Evolutionary conservation across 2,329 filamentous ascomycete species (phyloP).

Genomic region (Colletotrichum viniferum): DNA sequence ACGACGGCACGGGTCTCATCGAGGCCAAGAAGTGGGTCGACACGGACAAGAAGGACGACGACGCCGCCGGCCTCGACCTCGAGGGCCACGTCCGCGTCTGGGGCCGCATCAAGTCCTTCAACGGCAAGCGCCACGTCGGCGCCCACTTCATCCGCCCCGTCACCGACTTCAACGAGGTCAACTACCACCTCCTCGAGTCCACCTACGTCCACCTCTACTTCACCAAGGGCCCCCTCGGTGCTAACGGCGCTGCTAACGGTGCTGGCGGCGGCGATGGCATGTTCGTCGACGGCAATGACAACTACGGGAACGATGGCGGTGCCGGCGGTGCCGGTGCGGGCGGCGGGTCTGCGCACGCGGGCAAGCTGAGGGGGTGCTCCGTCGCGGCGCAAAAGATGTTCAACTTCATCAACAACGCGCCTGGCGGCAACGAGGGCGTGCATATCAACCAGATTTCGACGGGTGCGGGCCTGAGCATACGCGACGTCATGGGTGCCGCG

Average conservation of each 20-base stretch:
- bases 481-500: conserved; percentile 76
- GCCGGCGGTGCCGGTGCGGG: conserved; percentile 41
- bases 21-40: conserved; percentile 92
- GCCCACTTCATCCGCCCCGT: conserved; percentile 83
- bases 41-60: conserved; percentile 57
- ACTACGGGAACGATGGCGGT: conserved; percentile 43
- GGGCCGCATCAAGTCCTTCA: conserved; percentile 83
- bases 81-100: conserved; percentile 86
- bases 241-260: conserved; percentile 40
- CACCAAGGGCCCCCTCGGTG: conserved; percentile 67
- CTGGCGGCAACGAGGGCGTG: conserved; percentile 81
- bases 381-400: conserved; percentile 72
- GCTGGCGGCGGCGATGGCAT: conserved; percentile 47
- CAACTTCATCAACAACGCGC: conserved; percentile 67
- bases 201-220: conserved; percentile 87
- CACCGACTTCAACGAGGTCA: conserved; percentile 88
- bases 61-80: conserved; percentile 62
- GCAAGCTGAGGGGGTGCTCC: conserved; percentile 54
- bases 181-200: conserved; percentile 89
- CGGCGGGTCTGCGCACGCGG: conserved; percentile 32
- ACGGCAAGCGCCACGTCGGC: conserved; percentile 80
- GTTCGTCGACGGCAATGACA: conserved; percentile 58
- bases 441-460: conserved; percentile 79
- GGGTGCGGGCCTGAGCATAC: conserved; percentile 66
- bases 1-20: conserved; percentile 91